These are phyloP conservation scores for Staphylotrichum tortipilum DNA, from an alignment of 495 filamentous ascomycete genomes.

Conservation along the genomic window DNA sequence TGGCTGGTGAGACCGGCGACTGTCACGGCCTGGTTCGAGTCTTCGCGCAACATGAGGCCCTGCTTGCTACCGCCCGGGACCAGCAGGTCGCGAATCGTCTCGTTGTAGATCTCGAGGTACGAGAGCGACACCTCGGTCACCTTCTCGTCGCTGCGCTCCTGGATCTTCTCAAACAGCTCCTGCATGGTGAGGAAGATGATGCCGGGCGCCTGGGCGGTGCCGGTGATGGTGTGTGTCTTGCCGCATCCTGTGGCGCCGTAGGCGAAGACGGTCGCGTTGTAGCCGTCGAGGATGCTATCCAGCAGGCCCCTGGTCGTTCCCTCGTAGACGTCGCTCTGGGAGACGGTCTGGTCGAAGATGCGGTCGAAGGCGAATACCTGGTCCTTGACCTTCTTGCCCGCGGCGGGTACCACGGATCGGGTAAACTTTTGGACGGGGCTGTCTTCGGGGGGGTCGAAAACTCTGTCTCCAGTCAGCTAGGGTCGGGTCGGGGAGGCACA, in stretches of 20 bases:
- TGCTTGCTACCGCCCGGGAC: conserved; percentile 78
- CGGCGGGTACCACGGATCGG: conserved; percentile 65
- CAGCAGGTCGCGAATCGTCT: conserved; percentile 92
- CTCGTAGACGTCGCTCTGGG: conserved; percentile 92
- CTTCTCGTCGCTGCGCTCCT: conserved; percentile 77
- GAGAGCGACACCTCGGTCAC: conserved; percentile 84
- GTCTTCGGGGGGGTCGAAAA: conserved; percentile 97
- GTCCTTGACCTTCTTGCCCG: conserved; percentile 91
- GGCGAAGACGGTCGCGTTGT: conserved; percentile 98
- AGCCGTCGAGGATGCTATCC: conserved; percentile 92
- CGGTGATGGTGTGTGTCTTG: conserved; percentile 93
- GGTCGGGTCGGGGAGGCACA: background rate
- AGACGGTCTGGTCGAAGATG: conserved; percentile 93
- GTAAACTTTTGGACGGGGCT: conserved; percentile 89
- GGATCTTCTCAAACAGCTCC: conserved; percentile 90
- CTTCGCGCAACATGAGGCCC: conserved; percentile 88
- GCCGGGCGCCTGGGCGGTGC: conserved; percentile 84
- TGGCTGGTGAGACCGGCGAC: conserved; percentile 90
- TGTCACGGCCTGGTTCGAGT: conserved; percentile 85
- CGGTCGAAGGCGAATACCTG: conserved; percentile 95
- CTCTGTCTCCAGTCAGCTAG: conserved; percentile 41
- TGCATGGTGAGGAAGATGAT: conserved; percentile 99
- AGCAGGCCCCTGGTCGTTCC: conserved; percentile 80
- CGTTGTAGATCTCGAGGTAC: conserved; percentile 98
- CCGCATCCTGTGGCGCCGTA: conserved; percentile 97